Percentiles rank a stretch among this genome's conserved stretches.
Evolutionary conservation across 1,284 basidiomycete genomes (phyloP).

Genomic region (Trametes versicolor): DNA sequence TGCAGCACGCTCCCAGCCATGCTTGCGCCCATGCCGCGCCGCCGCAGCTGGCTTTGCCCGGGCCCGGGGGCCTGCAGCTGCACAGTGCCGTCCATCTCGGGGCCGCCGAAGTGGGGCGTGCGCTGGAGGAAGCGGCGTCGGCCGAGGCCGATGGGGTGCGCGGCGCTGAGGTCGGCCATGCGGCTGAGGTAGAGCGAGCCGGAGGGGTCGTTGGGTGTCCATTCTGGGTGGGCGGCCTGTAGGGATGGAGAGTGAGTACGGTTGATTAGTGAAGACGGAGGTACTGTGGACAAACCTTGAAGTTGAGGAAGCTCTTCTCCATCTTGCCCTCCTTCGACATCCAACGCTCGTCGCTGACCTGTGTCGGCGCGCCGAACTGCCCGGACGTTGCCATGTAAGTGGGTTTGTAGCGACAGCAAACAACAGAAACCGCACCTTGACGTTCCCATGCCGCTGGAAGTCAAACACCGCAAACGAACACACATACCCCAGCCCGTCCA

Average conservation of each 20-base stretch:
- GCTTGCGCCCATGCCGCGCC: conserved; percentile 47
- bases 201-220: conserved; percentile 89
- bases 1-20: conserved; percentile 50
- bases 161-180: conserved; percentile 75
- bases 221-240: conserved; percentile 91
- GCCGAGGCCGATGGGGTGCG: conserved; percentile 44
- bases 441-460: conserved; percentile 91
- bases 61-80: conserved; percentile 49
- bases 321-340: conserved; percentile 94
- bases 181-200: conserved; percentile 88
- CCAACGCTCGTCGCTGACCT: conserved; percentile 75
- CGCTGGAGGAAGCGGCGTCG: conserved; percentile 39
- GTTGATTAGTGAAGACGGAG: no score
- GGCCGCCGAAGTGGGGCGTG: conserved; percentile 21
- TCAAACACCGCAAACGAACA: conserved; percentile 99
- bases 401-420: neutral
- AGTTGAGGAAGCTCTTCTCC: conserved; percentile 98
- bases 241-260: neutral
- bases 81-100: conserved; percentile 41
- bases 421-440: conserved; percentile 62
- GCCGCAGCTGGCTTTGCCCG: conserved; percentile 69
- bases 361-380: conserved; percentile 82
- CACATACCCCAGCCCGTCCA: conserved; percentile 95
- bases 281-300: conserved; percentile 67
- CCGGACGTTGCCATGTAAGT: neutral